Evolutionary conservation across 148 eudicot species (phyloP), one percentile per base, ranked within the genome.

Genomic region (Cornus florida): DNA sequence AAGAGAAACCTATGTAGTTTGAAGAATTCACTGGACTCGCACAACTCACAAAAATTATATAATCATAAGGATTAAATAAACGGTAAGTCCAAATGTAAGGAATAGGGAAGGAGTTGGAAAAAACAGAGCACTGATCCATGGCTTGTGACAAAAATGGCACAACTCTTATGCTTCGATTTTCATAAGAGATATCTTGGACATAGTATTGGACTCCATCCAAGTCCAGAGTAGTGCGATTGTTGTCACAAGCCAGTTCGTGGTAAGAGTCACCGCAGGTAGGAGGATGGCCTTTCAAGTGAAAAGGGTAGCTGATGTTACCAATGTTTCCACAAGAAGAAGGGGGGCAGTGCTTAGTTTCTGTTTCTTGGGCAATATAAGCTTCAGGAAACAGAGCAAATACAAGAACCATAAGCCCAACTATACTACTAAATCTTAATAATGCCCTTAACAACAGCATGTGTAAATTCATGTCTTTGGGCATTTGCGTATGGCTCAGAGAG

Each of bases 121-220:
- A 82, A 46, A 66, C 56, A 5, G 85, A 68, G 11, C 78, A 78
- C 28, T 5, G 4, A 16, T 74, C 23, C 3, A 3, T 23, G 69
- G 35, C 31, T 62, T 78, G 17, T 28, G 28, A 28, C 28, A 28
- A 28, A 0, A 28, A 14, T 81, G 75, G 3, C 64, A 66, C 60
- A 0, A 83, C 1, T 2, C 85, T 33, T 10, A 83, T 75, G 43
- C 71, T 3, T 20, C 38, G 3, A 38, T 64, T 35, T 19, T 41
- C 6, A 59, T 83, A 78, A 53, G 39, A 22, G 79, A 83, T 83
- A 0, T 71, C 50, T 33, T 74, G 41, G 5, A 83, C 85, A 50
- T 70, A 23, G 82, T 53, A 83, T 46, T 80, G 74, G 8, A 43
- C 8, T 67, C 46, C 76, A 6, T 10, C 20, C 20, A 33, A 11